Evolutionary conservation across 1,139 yeast genomes (phyloP).

Genomic region (Barnettozyma hawaiiensis): DNA sequence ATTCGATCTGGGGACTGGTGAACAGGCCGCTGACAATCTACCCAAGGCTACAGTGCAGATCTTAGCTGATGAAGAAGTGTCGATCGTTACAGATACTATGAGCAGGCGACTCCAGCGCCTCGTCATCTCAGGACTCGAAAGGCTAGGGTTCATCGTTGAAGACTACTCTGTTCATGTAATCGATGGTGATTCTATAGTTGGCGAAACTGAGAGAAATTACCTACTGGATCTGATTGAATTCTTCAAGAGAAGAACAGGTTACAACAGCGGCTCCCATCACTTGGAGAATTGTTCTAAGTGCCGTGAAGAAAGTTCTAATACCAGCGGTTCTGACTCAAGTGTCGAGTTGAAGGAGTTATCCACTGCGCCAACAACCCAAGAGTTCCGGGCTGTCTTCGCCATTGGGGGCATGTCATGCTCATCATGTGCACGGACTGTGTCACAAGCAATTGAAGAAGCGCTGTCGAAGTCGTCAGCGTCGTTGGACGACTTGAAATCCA

Average conservation of each 20-base stretch:
- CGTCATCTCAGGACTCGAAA: constrained; percentile 14
- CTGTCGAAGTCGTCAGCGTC: constrained; percentile 19
- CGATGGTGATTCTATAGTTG: constrained; percentile 5
- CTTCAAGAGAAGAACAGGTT: neutral
- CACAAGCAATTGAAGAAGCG: constrained; percentile 36
- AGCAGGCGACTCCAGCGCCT: constrained; percentile 9
- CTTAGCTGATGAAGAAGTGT: constrained; percentile 15
- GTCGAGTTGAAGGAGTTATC: constrained; percentile 15
- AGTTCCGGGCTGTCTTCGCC: constrained; percentile 47
- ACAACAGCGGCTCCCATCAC: constrained; percentile 24
- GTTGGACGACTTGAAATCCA: constrained; percentile 16
- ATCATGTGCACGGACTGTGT: constrained; percentile 47
- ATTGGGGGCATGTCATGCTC: constrained; percentile 67
- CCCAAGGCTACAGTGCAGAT: constrained; percentile 14
- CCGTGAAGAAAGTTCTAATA: constrained; percentile 17
- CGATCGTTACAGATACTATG: constrained; percentile 7
- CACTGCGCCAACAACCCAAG: constrained; percentile 10
- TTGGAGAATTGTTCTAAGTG: constrained; percentile 34
- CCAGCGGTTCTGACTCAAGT: constrained; percentile 9
- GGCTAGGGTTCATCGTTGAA: constrained; percentile 17
- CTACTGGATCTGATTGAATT: constrained; percentile 4
- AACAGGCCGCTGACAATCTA: neutral
- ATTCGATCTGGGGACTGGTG: constrained; percentile 9
- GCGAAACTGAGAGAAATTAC: neutral
- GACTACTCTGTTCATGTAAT: constrained; percentile 14